phyloP scores from a whole-genome alignment of 1,284 basidiomycete species.

The Exobasidium cylindrosporum region DNA sequence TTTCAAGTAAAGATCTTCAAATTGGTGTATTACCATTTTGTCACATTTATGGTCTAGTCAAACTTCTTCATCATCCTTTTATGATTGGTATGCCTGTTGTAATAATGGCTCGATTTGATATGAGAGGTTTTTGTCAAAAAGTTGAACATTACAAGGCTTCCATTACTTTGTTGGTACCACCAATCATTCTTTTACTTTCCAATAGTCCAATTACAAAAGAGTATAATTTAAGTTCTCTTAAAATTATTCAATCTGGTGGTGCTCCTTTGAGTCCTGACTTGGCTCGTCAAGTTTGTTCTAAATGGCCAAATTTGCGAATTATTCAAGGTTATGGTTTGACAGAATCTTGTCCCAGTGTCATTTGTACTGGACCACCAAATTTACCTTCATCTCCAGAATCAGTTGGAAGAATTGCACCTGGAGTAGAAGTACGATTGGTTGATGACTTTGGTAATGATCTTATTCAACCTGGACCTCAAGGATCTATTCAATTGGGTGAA shows the following conservation, averaged over 20 bases:
- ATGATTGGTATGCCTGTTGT: slow-evolving; percentile 64
- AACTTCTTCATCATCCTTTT: slow-evolving; percentile 66
- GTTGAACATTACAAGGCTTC: slow-evolving; percentile 69
- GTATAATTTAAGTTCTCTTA: slow-evolving; percentile 68
- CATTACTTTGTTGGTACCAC: slow-evolving; percentile 71
- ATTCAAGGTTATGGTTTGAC: slow-evolving; percentile 68
- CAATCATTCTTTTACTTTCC: slow-evolving; percentile 71
- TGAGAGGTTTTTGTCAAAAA: slow-evolving; percentile 66
- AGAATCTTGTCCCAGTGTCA: slow-evolving; percentile 61
- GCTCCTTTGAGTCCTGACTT: slow-evolving; percentile 73
- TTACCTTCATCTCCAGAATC: slow-evolving; percentile 25
- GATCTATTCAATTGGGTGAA: slow-evolving; percentile 68
- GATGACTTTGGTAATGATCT: slow-evolving; percentile 56
- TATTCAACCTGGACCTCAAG: slow-evolving; percentile 56
- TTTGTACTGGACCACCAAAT: slow-evolving; percentile 1
- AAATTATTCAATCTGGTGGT: slow-evolving; percentile 70
- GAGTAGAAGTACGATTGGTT: slow-evolving; percentile 74
- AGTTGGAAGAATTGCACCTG: slow-evolving; percentile 70
- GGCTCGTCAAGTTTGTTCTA: slow-evolving; percentile 62
- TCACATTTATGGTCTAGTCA: slow-evolving; percentile 58
- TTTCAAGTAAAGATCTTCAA: slow-evolving; percentile 27
- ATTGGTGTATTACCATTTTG: slow-evolving; percentile 39
- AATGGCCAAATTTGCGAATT: slow-evolving; percentile 3
- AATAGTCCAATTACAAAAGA: slow-evolving; percentile 71
- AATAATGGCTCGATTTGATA: slow-evolving; percentile 72